A percentile compares a stretch with the other conserved stretches of the same genome.
Evolutionary conservation across 768 basidiomycete genomes (phyloP).

Genomic region (Guyanaporus albipodus): DNA sequence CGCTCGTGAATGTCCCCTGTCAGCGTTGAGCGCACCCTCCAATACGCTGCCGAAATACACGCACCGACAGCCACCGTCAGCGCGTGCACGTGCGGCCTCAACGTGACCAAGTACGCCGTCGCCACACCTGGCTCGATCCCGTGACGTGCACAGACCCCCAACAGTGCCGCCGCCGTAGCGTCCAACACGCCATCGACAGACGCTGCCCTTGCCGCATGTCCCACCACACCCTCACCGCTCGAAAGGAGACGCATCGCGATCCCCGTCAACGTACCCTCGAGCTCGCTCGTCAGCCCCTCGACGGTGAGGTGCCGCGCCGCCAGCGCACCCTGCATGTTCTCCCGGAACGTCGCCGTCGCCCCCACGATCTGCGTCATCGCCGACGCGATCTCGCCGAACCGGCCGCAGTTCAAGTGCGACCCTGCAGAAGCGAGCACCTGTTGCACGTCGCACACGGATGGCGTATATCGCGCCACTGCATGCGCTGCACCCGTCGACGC

Average conservation of each 20-base stretch:
- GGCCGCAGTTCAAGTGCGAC: background rate
- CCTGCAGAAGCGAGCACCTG: constrained; percentile 1
- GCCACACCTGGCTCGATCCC: constrained; percentile 2
- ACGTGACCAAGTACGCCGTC: background rate
- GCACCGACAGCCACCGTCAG: background rate
- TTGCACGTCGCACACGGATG: too few relatives aligned
- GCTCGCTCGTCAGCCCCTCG: constrained; percentile 3
- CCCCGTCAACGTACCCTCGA: constrained; percentile 4
- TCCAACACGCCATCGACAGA: constrained; percentile 8
- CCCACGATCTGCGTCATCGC: constrained; percentile 7
- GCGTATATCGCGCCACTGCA: background rate
- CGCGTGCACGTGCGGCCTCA: constrained; percentile 2
- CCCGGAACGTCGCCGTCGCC: constrained; percentile 7
- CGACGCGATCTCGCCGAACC: background rate
- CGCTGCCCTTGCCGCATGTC: constrained; percentile 1
- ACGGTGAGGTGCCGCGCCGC: constrained; percentile 5
- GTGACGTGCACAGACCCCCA: background rate
- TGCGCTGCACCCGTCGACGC: background rate
- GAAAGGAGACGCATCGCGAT: background rate
- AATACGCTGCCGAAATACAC: background rate
- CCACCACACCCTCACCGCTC: background rate
- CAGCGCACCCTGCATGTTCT: constrained; percentile 3
- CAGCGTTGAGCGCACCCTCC: too few relatives aligned
- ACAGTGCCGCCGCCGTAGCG: background rate
- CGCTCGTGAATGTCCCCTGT: constrained; percentile 16